Evolutionary conservation across 768 basidiomycete species (phyloP), one percentile per base, ranked within the genome.

Genomic region (Lentinula raphanica): DNA sequence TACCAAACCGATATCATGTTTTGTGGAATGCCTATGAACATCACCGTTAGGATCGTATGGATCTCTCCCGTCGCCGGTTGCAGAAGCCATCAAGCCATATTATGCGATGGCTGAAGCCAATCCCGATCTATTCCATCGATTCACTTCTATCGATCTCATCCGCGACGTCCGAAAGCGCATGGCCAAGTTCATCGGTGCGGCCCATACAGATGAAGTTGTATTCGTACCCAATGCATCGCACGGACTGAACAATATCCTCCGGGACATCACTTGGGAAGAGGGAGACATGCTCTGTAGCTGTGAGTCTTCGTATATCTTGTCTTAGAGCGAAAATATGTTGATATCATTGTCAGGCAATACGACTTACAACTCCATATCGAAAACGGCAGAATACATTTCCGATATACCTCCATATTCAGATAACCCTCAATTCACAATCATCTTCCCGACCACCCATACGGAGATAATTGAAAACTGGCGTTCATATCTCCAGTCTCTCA

Each of bases 241-340:
- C 61, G 88, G 82, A 2, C 62, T 93, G 32, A 84, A 85, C 62
- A 88, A 84, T 9, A 72, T 93, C 50, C 66, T 90, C 31, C 71
- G 78, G 48, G 90, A 90, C 59, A 74, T 94, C 29, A 72, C 79
- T 36, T 91, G 87, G 88, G 73, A 79, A 36, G 67, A 80, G 49
- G 84, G 80, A 0, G 91, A 94, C 68, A 71, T 88, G 8, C 75
- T 94, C 54, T 71, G 92, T 45, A 74, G 70, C 13, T 81, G 87
- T 89, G 65, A 44, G 80, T 74, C 23, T 27, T 32, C 5, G 39
- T 44, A 1, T 51, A 45, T 56, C 64, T 39, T 3, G 61, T 39
- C 5, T 58, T 17, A 23, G 4, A 13, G 6, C 58, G 23, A 27
- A 21, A 36, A 5, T 27, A 46, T 25, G 27, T 54, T 31, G 44